These are phyloP conservation scores for Ascochyta lentis DNA, from an alignment of 2,329 filamentous ascomycete species.

Conservation along the genomic window DNA sequence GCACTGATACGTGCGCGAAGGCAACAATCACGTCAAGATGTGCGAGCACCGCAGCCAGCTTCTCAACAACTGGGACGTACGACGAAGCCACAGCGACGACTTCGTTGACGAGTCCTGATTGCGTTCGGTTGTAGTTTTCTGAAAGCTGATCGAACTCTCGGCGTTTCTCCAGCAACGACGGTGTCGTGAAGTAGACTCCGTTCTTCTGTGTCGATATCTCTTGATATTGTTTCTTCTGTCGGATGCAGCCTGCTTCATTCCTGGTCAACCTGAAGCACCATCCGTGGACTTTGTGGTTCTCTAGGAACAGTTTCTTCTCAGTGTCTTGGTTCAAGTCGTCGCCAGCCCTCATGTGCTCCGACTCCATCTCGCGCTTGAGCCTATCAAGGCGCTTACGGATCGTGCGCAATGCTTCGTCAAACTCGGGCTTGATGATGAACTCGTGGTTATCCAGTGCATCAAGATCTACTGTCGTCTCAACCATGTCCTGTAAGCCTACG, in stretches of 20 bases:
- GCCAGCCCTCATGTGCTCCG: conserved; percentile 78
- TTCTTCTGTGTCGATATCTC: conserved; percentile 99
- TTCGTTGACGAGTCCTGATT: conserved; percentile 87
- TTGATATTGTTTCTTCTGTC: conserved; percentile 87
- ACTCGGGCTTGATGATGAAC: conserved; percentile 98
- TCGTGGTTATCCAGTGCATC: conserved; percentile 96
- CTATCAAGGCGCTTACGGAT: conserved; percentile 92
- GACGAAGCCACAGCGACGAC: conserved; percentile 93
- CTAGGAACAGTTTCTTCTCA: conserved; percentile 98
- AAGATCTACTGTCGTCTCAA: conserved; percentile 96
- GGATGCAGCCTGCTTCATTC: conserved; percentile 88
- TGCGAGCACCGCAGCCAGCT: conserved; percentile 83
- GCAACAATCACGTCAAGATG: conserved; percentile 95
- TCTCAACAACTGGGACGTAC: conserved; percentile 91
- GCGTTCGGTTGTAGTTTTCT: conserved; percentile 92
- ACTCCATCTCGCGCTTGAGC: conserved; percentile 80
- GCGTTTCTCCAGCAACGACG: conserved; percentile 76
- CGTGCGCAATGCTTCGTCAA: conserved; percentile 85
- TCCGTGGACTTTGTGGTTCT: conserved; percentile 94
- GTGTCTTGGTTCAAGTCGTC: conserved; percentile 85
- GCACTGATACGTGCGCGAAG: conserved; percentile 90
- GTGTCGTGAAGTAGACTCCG: conserved; percentile 96
- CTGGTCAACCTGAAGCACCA: conserved; percentile 96
- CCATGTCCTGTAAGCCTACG: conserved; percentile 92
- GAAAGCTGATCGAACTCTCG: conserved; percentile 94